Conservation (phyloP, 495 filamentous ascomycete genomes). For the Daldinia loculata region DNA sequence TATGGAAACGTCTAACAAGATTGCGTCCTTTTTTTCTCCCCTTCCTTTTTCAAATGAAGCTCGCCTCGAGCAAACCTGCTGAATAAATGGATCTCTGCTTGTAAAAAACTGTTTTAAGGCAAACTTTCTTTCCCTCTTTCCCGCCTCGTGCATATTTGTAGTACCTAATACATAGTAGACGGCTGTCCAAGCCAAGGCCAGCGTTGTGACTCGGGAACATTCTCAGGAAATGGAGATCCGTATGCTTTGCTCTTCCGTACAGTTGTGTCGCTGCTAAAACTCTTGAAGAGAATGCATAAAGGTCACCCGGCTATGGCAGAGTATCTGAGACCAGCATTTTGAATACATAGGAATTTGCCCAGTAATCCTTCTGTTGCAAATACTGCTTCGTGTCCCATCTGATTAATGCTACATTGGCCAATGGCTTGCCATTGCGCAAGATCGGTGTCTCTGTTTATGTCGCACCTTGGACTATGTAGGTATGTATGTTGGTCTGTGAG, state of each 20-base stretch:
- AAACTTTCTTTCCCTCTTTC: conserved; percentile 7
- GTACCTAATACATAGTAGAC: conserved; percentile 1
- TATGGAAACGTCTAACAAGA: neutral
- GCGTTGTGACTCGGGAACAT: conserved; percentile 27
- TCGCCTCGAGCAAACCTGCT: conserved; percentile 15
- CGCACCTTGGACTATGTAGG: conserved; percentile 38
- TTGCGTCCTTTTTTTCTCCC: neutral
- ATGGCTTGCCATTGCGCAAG: conserved; percentile 30
- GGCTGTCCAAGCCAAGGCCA: conserved; percentile 8
- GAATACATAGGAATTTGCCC: conserved; percentile 32
- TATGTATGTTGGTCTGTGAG: conserved; percentile 28
- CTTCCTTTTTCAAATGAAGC: conserved; percentile 20
- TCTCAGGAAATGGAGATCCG: conserved; percentile 17
- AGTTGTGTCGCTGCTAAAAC: conserved; percentile 8
- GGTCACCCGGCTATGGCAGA: conserved; percentile 26
- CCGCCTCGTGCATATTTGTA: conserved; percentile 9
- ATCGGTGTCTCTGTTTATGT: conserved; percentile 43
- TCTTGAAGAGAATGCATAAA: conserved; percentile 34
- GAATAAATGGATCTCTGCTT: conserved; percentile 20
- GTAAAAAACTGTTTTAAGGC: conserved; percentile 13
- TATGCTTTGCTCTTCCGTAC: conserved; percentile 16
- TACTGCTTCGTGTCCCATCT: conserved; percentile 38
- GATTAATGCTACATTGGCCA: conserved; percentile 44
- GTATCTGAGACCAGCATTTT: conserved; percentile 26
- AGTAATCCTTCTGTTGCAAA: conserved; percentile 43